Percentiles rank a stretch among this genome's conserved stretches.
Conservation (phyloP, 148 eudicot species). For the Cornus florida region DNA sequence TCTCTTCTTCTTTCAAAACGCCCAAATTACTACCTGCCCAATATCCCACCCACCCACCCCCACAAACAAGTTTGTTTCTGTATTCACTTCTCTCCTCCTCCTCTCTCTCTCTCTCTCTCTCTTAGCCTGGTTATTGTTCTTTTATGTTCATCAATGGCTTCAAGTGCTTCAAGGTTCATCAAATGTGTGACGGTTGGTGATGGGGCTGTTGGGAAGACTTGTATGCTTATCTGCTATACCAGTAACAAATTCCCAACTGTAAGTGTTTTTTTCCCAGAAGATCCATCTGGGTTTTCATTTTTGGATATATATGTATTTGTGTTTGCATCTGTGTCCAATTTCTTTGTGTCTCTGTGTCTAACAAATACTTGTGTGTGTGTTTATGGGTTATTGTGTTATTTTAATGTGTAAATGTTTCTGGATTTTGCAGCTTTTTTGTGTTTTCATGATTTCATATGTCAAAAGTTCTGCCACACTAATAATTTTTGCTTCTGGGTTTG, state of each 20-base stretch:
- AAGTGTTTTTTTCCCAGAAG: constrained; percentile 16
- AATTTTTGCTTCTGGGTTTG: constrained; percentile 9
- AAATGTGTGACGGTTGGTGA: constrained; percentile 70
- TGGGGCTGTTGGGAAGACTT: constrained; percentile 68
- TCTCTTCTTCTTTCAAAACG: constrained; percentile 17
- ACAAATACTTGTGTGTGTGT: neutral
- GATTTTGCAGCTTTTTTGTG: constrained; percentile 27
- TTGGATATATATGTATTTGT: neutral
- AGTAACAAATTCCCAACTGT: constrained; percentile 72
- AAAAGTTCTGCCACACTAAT: neutral
- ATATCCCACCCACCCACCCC: neutral
- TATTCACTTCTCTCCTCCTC: neutral
- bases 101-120: neutral
- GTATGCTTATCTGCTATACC: constrained; percentile 66
- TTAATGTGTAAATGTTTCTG: constrained; percentile 15
- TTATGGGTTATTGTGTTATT: constrained; percentile 24
- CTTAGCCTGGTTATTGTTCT: constrained; percentile 8
- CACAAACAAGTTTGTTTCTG: neutral
- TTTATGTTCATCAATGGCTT: constrained; percentile 39
- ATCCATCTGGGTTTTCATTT: neutral
- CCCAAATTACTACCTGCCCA: neutral
- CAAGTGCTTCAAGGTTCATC: constrained; percentile 57
- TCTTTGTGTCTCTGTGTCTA: neutral
- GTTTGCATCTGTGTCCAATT: neutral
- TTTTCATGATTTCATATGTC: constrained; percentile 10